phyloP scores from a whole-genome alignment of 495 filamentous ascomycete genomes.

The Lineolata rhizophorae region DNA sequence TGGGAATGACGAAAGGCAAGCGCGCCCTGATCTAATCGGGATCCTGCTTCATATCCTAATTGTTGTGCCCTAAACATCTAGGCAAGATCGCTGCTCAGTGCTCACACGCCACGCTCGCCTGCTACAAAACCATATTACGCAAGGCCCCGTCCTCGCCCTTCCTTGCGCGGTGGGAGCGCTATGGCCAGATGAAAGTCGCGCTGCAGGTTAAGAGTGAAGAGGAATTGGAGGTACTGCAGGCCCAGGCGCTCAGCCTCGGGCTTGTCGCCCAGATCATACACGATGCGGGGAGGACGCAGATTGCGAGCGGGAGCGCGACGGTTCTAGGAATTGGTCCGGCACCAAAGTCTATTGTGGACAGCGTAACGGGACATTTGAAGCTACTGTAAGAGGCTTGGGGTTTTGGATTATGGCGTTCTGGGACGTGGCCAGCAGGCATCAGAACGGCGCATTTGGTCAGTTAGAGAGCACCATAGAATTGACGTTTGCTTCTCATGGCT shows the following conservation, averaged over 20 bases:
- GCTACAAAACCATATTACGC: constrained; percentile 66
- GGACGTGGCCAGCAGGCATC: too few relatives aligned
- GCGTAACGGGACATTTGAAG: constrained; percentile 76
- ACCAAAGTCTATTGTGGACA: constrained; percentile 67
- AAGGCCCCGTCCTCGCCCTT: constrained; percentile 34
- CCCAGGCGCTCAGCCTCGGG: constrained; percentile 59
- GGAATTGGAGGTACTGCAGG: constrained; percentile 55
- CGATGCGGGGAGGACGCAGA: constrained; percentile 94
- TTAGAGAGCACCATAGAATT: too few relatives aligned
- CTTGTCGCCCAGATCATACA: constrained; percentile 72
- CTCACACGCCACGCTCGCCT: constrained; percentile 88
- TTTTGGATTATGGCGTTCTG: too few relatives aligned
- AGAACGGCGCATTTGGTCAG: too few relatives aligned
- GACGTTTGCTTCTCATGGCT: too few relatives aligned
- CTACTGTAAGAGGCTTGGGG: constrained; percentile 44
- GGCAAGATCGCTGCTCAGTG: constrained; percentile 96
- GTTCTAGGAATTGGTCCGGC: constrained; percentile 78
- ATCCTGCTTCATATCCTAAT: not conserved
- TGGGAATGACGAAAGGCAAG: constrained; percentile 90
- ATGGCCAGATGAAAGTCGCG: constrained; percentile 81
- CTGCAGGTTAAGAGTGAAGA: constrained; percentile 67
- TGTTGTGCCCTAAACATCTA: too few relatives aligned
- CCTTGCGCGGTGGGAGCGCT: constrained; percentile 63
- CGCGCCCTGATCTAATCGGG: not conserved
- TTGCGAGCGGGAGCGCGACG: constrained; percentile 75